Evolutionary conservation across 2,329 filamentous ascomycete genomes (phyloP), one percentile per base, ranked within the genome.

Genomic region (Parastagonospora nodorum): DNA sequence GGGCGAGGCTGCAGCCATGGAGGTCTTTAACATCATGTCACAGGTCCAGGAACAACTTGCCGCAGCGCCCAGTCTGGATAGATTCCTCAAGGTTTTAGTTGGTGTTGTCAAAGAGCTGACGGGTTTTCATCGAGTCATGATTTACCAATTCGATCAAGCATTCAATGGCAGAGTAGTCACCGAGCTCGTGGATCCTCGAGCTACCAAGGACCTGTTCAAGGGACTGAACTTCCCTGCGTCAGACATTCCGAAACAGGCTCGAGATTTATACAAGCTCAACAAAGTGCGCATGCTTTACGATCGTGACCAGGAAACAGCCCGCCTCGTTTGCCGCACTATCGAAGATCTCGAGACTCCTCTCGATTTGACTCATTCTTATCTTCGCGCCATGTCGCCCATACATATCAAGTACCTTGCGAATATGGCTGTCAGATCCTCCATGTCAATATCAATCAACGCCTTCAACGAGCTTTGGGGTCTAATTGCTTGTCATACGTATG

Each of bases 391-490:
- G 84, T 95, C 90, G 1, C 91, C 92, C 0, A 92, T 96, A 36
- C 90, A 94, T 66, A 73, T 96, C 47, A 95, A 95, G 66, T 96
- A 96, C 62, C 79, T 96, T 2, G 82, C 78, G 5, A 92, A 96
- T 67, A 96, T 96, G 92, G 88, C 87, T 7, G 91, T 96, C 0
- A 85, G 91, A n/a, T 90, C 90, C 0, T 96, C 90, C 57, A 96
- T 96, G 91, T 96, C 91, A 0, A 92, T 96, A 53, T 95, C 91
- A 1, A 89, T 96, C 66, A 94, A 91, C 57, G 89, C 89, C 0
- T 94, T 95, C 62, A 81, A 84, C 60, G 88, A 95, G 61, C 76
- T 96, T 0, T 96, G 92, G 92, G 92, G 92, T 0, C 76, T 96
- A 27, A 91, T 96, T 35, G 86, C 90, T 1, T 96, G 91, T 53